phyloP scores from a whole-genome alignment of 2,329 filamentous ascomycete species.

The Nigrospora sphaerica region DNA sequence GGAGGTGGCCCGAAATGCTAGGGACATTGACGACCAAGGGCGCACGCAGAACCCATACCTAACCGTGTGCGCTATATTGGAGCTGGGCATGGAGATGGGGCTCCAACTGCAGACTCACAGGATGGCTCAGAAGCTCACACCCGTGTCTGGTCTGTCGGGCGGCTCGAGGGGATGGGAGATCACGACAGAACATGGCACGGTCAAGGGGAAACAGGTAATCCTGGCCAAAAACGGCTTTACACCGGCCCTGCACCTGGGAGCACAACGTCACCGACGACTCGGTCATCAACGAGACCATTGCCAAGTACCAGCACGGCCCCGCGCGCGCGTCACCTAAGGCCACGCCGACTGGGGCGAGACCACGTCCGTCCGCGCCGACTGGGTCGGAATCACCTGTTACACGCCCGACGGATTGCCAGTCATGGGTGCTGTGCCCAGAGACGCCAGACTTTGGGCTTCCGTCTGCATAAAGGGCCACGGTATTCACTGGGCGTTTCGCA shows the following conservation, averaged over 20 bases:
- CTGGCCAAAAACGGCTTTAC: background rate
- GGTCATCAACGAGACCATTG: background rate
- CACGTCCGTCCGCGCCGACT: background rate
- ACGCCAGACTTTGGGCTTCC: background rate
- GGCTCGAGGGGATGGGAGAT: background rate
- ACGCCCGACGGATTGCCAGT: background rate
- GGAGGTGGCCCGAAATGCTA: background rate
- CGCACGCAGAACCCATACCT: slow-evolving; percentile 2
- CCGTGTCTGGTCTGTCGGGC: background rate
- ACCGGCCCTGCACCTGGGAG: background rate
- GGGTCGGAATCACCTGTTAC: background rate
- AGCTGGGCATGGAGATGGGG: slow-evolving; percentile 3
- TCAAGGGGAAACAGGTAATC: background rate
- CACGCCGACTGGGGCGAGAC: background rate
- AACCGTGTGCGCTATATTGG: slow-evolving; percentile 4
- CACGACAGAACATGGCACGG: background rate
- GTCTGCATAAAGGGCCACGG: background rate
- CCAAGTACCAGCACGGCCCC: background rate
- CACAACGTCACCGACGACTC: background rate
- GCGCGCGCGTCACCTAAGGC: background rate
- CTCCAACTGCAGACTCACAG: slow-evolving; percentile 2
- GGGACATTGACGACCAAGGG: background rate
- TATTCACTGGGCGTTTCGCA: background rate
- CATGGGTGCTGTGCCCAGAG: background rate
- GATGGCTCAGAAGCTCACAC: background rate